Conservation (phyloP, 2,329 filamentous ascomycete genomes). For the Xylariaceae sp. region DNA sequence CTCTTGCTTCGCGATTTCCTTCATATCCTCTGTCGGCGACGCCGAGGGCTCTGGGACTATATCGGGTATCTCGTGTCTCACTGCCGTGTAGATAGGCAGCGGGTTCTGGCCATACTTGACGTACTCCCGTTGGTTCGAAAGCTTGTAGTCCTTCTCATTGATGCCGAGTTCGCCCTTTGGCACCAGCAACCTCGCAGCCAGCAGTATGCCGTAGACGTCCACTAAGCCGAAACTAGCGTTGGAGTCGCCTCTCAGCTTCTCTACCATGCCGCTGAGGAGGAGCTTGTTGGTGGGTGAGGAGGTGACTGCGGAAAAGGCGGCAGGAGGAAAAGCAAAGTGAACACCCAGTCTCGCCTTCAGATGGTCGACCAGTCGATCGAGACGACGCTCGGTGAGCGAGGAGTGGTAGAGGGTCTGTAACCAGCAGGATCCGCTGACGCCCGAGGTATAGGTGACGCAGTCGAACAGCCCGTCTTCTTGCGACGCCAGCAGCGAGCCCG, state of each 20-base stretch:
- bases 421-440: slow-evolving; percentile 96
- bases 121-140: slow-evolving; percentile 78
- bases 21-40: slow-evolving; percentile 41
- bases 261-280: slow-evolving; percentile 79
- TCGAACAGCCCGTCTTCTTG: slow-evolving; percentile 87
- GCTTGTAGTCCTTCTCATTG: slow-evolving; percentile 74
- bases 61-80: slow-evolving; percentile 88
- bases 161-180: slow-evolving; percentile 78
- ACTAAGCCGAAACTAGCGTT: slow-evolving; percentile 82
- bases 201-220: slow-evolving; percentile 82
- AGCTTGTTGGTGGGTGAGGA: slow-evolving; percentile 90
- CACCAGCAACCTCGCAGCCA: slow-evolving; percentile 79
- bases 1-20: slow-evolving; percentile 54
- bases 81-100: slow-evolving; percentile 90
- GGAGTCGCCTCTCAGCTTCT: slow-evolving; percentile 81
- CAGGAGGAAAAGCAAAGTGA: slow-evolving; percentile 89
- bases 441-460: slow-evolving; percentile 90
- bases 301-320: slow-evolving; percentile 74
- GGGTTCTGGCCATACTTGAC: slow-evolving; percentile 75
- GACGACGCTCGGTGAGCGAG: slow-evolving; percentile 63
- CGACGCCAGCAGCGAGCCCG: slow-evolving; percentile 78
- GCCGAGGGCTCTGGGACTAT: slow-evolving; percentile 37
- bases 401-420: slow-evolving; percentile 83
- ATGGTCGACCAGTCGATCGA: slow-evolving; percentile 71
- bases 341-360: slow-evolving; percentile 78